Conservation (phyloP, 2,329 filamentous ascomycete genomes). For the Colletotrichum eleusines region DNA sequence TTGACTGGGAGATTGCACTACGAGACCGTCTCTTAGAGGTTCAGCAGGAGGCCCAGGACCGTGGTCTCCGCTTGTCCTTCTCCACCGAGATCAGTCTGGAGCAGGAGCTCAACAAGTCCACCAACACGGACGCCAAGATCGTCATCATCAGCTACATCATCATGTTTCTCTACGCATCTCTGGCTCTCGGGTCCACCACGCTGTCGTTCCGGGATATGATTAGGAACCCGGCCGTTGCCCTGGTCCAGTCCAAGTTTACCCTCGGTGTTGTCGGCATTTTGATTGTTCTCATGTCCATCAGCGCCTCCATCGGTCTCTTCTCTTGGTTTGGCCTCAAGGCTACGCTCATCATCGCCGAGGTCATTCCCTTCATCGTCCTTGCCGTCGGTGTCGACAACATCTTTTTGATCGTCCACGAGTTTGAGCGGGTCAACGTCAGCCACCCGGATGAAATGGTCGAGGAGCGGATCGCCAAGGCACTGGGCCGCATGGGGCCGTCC, state of each 20-base stretch:
- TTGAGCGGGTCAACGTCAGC: slow-evolving; percentile 92
- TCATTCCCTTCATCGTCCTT: slow-evolving; percentile 96
- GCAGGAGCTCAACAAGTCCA: slow-evolving; percentile 96
- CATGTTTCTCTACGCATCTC: slow-evolving; percentile 97
- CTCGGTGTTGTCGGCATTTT: slow-evolving; percentile 94
- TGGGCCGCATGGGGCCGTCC: slow-evolving; percentile 97
- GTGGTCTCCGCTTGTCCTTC: slow-evolving; percentile 90
- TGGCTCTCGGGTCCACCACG: slow-evolving; percentile 90
- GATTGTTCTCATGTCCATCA: slow-evolving; percentile 98
- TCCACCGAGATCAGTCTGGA: slow-evolving; percentile 95
- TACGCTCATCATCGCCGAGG: slow-evolving; percentile 96
- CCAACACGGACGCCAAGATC: slow-evolving; percentile 98
- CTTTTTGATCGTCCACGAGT: slow-evolving; percentile 98
- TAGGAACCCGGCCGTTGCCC: slow-evolving; percentile 82
- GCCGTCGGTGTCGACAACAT: slow-evolving; percentile 99
- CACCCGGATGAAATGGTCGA: slow-evolving; percentile 91
- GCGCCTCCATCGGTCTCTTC: slow-evolving; percentile 93
- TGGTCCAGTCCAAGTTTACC: slow-evolving; percentile 97
- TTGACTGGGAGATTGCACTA: slow-evolving; percentile 89
- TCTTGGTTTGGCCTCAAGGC: slow-evolving; percentile 93
- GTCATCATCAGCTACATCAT: slow-evolving; percentile 96
- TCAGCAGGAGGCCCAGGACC: slow-evolving; percentile 81
- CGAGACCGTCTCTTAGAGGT: slow-evolving; percentile 80
- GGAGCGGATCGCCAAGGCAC: slow-evolving; percentile 84
- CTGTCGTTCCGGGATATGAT: slow-evolving; percentile 82